These are phyloP conservation scores for Plasmopara viticola DNA, from an alignment of 352 stramenopile species.

Conservation along the genomic window DNA sequence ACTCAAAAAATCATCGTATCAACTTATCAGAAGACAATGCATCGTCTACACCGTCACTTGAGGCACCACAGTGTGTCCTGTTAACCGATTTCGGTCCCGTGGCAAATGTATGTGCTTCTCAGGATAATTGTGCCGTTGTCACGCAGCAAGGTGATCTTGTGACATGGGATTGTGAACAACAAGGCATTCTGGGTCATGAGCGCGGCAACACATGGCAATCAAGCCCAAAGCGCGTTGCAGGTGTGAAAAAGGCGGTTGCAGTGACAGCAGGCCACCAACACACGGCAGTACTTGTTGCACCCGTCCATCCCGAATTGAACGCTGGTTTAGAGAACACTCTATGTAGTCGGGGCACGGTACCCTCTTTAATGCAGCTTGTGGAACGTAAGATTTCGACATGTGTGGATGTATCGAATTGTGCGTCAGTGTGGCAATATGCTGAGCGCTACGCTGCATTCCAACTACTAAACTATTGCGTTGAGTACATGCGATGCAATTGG, in stretches of 20 bases:
- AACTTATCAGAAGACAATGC: slow-evolving; percentile 12
- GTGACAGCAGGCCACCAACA: slow-evolving; percentile 72
- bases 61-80: slow-evolving; percentile 40
- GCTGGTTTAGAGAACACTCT: slow-evolving; percentile 1
- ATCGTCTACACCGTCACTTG: slow-evolving; percentile 23
- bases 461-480: slow-evolving; percentile 41
- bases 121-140: slow-evolving; percentile 75
- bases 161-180: slow-evolving; percentile 64
- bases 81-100: slow-evolving; percentile 40
- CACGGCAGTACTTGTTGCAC: slow-evolving; percentile 59
- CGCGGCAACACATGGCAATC: slow-evolving; percentile 71
- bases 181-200: slow-evolving; percentile 68
- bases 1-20: slow-evolving; percentile 4
- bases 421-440: slow-evolving; percentile 53
- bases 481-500: slow-evolving; percentile 70
- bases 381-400: slow-evolving; percentile 44
- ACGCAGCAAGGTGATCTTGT: slow-evolving; percentile 55
- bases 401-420: slow-evolving; percentile 56
- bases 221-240: slow-evolving; percentile 63
- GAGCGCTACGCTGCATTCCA: slow-evolving; percentile 38
- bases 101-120: slow-evolving; percentile 56
- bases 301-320: slow-evolving; percentile 26
- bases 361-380: slow-evolving; percentile 34
- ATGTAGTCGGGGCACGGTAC: slow-evolving; percentile 1
- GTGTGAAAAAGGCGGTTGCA: slow-evolving; percentile 64